A percentile compares a stretch with the other conserved stretches of the same genome.
phyloP scores from a whole-genome alignment of 1,284 basidiomycete genomes.

The Ustilago cynodontis region DNA sequence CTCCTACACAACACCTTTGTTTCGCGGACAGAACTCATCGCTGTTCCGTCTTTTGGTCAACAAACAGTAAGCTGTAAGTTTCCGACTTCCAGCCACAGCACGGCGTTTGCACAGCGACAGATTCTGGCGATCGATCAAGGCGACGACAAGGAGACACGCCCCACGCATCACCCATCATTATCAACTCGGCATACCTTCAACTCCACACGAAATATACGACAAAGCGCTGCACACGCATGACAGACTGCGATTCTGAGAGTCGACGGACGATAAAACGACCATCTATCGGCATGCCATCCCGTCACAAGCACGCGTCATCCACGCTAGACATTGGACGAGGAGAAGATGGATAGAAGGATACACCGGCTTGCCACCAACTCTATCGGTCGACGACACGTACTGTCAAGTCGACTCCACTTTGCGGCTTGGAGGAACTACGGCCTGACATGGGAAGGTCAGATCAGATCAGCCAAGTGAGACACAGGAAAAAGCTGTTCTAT shows the following conservation, averaged over 20 bases:
- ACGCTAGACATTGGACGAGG: neutral
- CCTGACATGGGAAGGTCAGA: neutral
- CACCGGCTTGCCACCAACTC: neutral
- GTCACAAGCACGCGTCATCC: neutral
- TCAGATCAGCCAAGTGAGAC: neutral
- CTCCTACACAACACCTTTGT: constrained; percentile 32
- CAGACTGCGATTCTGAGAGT: neutral
- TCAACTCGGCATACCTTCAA: neutral
- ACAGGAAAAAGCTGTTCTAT: too few species aligned
- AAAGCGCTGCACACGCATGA: neutral
- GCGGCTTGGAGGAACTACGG: neutral
- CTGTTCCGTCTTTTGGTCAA: constrained; percentile 10
- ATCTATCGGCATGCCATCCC: neutral
- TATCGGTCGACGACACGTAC: neutral
- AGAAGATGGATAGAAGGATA: neutral
- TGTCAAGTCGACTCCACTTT: neutral
- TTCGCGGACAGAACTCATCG: constrained; percentile 12
- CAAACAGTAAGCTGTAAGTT: constrained; percentile 47
- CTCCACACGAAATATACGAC: neutral
- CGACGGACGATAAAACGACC: neutral
- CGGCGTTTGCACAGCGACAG: neutral
- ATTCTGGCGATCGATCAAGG: neutral
- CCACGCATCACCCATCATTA: neutral
- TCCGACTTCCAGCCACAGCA: neutral
- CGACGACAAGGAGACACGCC: neutral